phyloP scores from a whole-genome alignment of 2,329 filamentous ascomycete genomes.

The Colletotrichum sp. region DNA sequence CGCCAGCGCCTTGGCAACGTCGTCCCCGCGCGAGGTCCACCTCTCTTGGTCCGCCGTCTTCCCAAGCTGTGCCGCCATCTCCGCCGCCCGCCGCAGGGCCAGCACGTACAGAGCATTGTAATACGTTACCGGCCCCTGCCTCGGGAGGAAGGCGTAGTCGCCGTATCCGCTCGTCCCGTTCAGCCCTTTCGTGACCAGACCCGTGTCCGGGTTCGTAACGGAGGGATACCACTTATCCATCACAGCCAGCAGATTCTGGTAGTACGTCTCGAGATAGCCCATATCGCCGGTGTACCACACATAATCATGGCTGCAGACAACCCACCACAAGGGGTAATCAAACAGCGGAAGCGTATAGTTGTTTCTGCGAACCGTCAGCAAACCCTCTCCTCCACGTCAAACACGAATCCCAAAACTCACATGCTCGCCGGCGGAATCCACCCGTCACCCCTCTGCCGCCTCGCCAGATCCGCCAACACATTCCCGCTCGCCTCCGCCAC shows the following conservation, averaged over 20 bases:
- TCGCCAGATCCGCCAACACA: conserved; percentile 53
- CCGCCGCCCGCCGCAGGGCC: conserved; percentile 48
- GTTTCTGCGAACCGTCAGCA: conserved; percentile 30
- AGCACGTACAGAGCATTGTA: conserved; percentile 57
- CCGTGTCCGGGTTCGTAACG: conserved; percentile 41
- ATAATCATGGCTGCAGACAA: conserved; percentile 51
- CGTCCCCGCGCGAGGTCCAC: conserved; percentile 43
- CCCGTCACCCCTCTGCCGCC: conserved; percentile 54
- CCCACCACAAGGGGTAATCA: conserved; percentile 60
- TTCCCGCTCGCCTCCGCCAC: conserved; percentile 45
- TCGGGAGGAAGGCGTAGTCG: conserved; percentile 56
- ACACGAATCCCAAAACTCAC: conserved; percentile 29
- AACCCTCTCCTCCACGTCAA: background rate
- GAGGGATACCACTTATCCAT: conserved; percentile 52
- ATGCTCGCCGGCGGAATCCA: conserved; percentile 62
- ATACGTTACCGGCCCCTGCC: conserved; percentile 53
- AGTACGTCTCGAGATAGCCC: conserved; percentile 45
- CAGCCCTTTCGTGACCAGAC: conserved; percentile 46
- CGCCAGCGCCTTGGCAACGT: conserved; percentile 39
- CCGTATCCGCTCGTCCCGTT: conserved; percentile 42
- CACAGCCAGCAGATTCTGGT: conserved; percentile 40
- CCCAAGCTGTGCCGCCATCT: conserved; percentile 40
- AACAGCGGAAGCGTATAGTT: conserved; percentile 53
- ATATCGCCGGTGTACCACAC: conserved; percentile 55
- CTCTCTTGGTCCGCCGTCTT: conserved; percentile 36